Base-by-base conservation (phyloP, 1,284 basidiomycete species). In the Papiliotrema fonsecae region DNA sequence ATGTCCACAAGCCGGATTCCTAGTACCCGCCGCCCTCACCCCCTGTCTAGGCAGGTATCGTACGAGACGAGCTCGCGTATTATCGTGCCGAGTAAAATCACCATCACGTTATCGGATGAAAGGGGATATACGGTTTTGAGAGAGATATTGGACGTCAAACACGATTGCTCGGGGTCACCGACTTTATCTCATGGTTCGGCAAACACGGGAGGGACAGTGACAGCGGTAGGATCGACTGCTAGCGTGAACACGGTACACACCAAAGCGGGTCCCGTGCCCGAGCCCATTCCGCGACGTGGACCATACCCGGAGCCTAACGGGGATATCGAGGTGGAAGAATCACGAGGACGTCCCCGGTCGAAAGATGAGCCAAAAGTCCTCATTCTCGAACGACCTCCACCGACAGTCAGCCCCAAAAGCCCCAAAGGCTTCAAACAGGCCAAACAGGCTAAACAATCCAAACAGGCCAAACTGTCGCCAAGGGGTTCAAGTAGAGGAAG, bases 321-420 rank as follows among this genome's bases (percentile, higher is more conserved):
- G 11, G 32, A 25, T 4, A 53, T 46, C 10, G 21, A 26, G 22
- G 46, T 27, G 18, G 57, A 58, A 36, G 51, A 52, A 40, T 56
- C 64, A 30, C 50, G 65, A 18, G 66, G 67, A 18, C 49, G 68
- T 28, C 52, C 62, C 19, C 55, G 68, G 37, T 58, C 56, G 22
- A 66, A 62, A 40, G 64, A 62, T 19, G 50, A 50, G 13, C 34
- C 54, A 9, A 42, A 41, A 26, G 45, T 46, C 16, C 30, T 30
- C 28, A 35, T 39, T 5, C 19, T 32, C 47, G 45, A 6, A 10
- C 30, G 6, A 28, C 9, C 13, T 24, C 19, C 22, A 35, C 14
- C 10, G 40, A 18, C 6, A 28, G 28, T 21, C 21, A 31, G 40
- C n/a, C n/a, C n/a, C n/a, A n/a, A n/a, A n/a, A n/a, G n/a, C n/a